These are phyloP conservation scores for Suhomyces yuchorum DNA, from an alignment of 1,139 yeast genomes.

Conservation along the genomic window DNA sequence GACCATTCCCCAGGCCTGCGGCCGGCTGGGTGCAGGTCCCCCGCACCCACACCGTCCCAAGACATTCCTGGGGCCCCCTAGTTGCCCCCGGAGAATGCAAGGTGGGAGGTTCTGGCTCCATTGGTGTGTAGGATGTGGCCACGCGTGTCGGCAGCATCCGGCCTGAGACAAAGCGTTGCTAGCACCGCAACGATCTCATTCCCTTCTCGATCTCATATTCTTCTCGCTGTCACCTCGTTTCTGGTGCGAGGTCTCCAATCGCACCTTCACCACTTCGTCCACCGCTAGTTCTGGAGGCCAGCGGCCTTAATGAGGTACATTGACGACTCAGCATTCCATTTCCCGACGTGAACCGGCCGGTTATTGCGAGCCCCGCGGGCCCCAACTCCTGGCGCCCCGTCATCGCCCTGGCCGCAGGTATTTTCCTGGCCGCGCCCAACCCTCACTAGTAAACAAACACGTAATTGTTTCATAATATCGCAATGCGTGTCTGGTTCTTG, in stretches of 20 bases:
- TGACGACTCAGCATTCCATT: background rate
- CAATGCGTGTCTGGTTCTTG: slow-evolving; percentile 1
- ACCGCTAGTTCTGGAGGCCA: background rate
- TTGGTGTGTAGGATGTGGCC: too few relatives aligned
- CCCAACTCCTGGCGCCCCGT: background rate
- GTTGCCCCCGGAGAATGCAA: background rate
- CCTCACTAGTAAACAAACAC: slow-evolving; percentile 2
- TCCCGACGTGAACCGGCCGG: background rate
- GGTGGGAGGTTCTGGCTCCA: background rate
- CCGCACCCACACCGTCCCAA: background rate
- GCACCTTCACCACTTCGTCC: background rate
- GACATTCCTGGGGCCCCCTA: background rate
- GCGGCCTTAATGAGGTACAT: background rate
- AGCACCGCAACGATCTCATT: too few relatives aligned
- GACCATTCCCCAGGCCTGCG: background rate
- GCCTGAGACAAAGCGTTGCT: too few relatives aligned
- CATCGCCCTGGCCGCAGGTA: background rate
- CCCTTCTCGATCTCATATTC: too few relatives aligned
- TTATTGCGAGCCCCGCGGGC: background rate
- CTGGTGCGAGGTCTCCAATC: background rate
- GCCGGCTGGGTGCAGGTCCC: background rate
- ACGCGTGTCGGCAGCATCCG: too few relatives aligned
- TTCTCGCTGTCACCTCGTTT: background rate
- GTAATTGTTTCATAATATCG: slow-evolving; percentile 1
- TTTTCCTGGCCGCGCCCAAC: background rate